Evolutionary conservation across 2,329 filamentous ascomycete species (phyloP), one percentile per base, ranked within the genome.

Genomic region (Ophiognomonia clavigignenti-juglandacearum): DNA sequence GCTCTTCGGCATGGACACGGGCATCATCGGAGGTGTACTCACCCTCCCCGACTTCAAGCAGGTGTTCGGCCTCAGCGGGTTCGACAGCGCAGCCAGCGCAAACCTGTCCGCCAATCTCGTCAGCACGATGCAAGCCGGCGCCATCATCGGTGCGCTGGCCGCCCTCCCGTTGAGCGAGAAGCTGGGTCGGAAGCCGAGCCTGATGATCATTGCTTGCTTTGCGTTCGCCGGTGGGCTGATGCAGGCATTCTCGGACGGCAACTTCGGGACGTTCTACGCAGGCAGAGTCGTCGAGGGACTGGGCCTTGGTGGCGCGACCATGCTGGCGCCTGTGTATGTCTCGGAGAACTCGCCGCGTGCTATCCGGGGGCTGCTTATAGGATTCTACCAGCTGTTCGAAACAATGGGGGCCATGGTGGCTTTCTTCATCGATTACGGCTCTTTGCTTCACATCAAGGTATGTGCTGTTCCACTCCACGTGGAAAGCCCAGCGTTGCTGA

Each of bases 101-200:
- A 75, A 83, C 57, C 65, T 85, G 3, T 72, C 74, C 23, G 77
- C 78, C 45, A 84, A 84, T 59, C 82, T 85, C 48, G 81, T 83
- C n/a, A 82, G 79, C 6, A 80, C 77, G 9, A 60, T 70, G 19
- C 67, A 70, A 51, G 68, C 67, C 14, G 68, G 67, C 27, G 68
- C 66, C 53, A 68, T 69, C 51, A 57, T 62, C 20, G 67, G 67
- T 10, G 59, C 65, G n/a, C 59, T 68, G n/a, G 53, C 60, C n/a
- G 74, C 75, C 7, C 74, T 70, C 23, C 74, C 68, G 53, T 55
- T 78, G 39, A 71, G 77, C 8, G 75, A 79, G 54, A 63, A 63
- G 48, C 75, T 64, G 53, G 82, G 82, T 19, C 72, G 80, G 44
- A 77, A 73, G 54, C 64, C 63, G 23, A 70, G 73, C 36, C 67